Percentiles rank a stretch among this genome's conserved stretches.
These are phyloP conservation scores for Xylaria palmicola DNA, from an alignment of 495 filamentous ascomycete genomes.

Conservation along the genomic window DNA sequence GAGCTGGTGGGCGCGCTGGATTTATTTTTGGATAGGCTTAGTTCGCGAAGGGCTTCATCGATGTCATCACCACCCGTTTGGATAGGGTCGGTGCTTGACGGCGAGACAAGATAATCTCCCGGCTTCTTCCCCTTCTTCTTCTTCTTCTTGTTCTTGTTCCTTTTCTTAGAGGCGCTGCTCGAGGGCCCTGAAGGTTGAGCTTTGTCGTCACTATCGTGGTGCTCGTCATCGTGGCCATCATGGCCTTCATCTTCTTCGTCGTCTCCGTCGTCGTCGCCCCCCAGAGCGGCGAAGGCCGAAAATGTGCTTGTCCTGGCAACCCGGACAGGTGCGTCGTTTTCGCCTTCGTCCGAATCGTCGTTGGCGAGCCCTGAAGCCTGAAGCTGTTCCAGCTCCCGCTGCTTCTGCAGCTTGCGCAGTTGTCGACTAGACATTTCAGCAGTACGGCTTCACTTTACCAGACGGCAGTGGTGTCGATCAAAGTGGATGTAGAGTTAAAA, in stretches of 20 bases:
- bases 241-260: slow-evolving; percentile 39
- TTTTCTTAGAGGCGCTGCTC: slow-evolving; percentile 53
- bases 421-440: slow-evolving; percentile 77
- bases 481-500: too few species aligned
- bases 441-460: not conserved
- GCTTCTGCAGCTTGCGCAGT: slow-evolving; percentile 73
- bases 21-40: slow-evolving; percentile 44
- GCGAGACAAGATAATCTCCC: not conserved
- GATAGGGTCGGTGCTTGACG: slow-evolving; percentile 17
- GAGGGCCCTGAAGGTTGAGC: slow-evolving; percentile 35
- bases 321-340: slow-evolving; percentile 39
- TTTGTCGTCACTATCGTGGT: slow-evolving; percentile 39
- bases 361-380: slow-evolving; percentile 26
- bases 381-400: slow-evolving; percentile 53
- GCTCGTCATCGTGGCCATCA: slow-evolving; percentile 27
- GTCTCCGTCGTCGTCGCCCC: slow-evolving; percentile 31
- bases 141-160: slow-evolving; percentile 63
- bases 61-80: slow-evolving; percentile 69
- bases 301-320: slow-evolving; percentile 42
- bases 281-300: slow-evolving; percentile 50
- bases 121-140: slow-evolving; percentile 54
- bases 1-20: slow-evolving; percentile 4
- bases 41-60: slow-evolving; percentile 69
- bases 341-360: slow-evolving; percentile 44
- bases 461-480: too few species aligned